Conservation (phyloP, 805 yeast species). For the Starmerella roubikii region DNA sequence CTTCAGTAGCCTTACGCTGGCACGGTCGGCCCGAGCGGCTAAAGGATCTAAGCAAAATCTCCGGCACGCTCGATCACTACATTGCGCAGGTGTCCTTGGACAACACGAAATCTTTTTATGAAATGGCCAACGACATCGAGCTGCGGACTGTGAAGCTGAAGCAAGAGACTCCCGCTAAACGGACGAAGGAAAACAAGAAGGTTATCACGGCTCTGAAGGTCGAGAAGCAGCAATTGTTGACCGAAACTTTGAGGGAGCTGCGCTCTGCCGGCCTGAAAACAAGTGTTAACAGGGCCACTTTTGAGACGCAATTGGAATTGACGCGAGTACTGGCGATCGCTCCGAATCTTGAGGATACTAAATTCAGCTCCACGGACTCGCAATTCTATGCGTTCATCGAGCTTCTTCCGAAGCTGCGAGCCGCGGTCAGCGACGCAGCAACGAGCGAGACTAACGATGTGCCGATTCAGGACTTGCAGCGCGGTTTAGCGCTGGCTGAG, state of each 20-base stretch:
- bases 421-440: slow-evolving; percentile 39
- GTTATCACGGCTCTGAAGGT: slow-evolving; percentile 54
- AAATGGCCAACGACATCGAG: slow-evolving; percentile 41
- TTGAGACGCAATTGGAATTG: slow-evolving; percentile 46
- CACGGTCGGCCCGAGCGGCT: slow-evolving; percentile 42
- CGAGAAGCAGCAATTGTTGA: slow-evolving; percentile 67
- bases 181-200: slow-evolving; percentile 64
- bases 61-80: slow-evolving; percentile 44
- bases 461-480: slow-evolving; percentile 58
- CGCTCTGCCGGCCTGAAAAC: slow-evolving; percentile 63
- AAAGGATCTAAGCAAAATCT: slow-evolving; percentile 37
- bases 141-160: slow-evolving; percentile 49
- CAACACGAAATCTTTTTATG: slow-evolving; percentile 33
- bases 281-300: slow-evolving; percentile 51
- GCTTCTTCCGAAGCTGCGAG: slow-evolving; percentile 63
- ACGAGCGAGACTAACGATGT: slow-evolving; percentile 39
- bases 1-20: slow-evolving; percentile 31
- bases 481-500: slow-evolving; percentile 65
- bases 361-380: slow-evolving; percentile 30
- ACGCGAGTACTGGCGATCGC: slow-evolving; percentile 47
- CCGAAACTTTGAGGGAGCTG: slow-evolving; percentile 63
- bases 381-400: slow-evolving; percentile 63
- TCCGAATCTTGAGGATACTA: slow-evolving; percentile 28
- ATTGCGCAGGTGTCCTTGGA: slow-evolving; percentile 26
- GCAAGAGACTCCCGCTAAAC: slow-evolving; percentile 61